phyloP scores from a whole-genome alignment of 441 rosid genomes.

The Erodium moschatum region DNA sequence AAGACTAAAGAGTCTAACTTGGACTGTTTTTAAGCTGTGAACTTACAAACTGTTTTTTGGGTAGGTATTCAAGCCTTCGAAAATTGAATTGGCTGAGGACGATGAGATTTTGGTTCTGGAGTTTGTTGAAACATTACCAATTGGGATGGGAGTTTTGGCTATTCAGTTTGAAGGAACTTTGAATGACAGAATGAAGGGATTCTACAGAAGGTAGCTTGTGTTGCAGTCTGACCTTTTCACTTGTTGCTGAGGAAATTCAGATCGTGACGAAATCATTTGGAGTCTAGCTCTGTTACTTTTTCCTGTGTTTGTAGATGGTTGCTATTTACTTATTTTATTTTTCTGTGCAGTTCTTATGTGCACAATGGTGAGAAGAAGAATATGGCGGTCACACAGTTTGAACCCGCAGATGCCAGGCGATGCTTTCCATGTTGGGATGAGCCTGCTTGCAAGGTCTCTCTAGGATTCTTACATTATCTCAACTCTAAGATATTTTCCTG shows the following conservation, averaged over 20 bases:
- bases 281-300: background rate
- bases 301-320: background rate
- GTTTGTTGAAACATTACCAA: slow-evolving; percentile 48
- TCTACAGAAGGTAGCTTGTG: slow-evolving; percentile 56
- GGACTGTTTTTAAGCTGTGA: background rate
- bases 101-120: slow-evolving; percentile 79
- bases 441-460: too few species aligned
- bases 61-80: slow-evolving; percentile 51
- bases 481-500: too few species aligned
- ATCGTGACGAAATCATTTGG: background rate
- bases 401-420: slow-evolving; percentile 88
- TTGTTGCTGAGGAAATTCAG: background rate
- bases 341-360: slow-evolving; percentile 50
- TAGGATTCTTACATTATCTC: too few species aligned
- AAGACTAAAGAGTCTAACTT: background rate
- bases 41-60: background rate
- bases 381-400: slow-evolving; percentile 96
- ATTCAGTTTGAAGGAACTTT: slow-evolving; percentile 55
- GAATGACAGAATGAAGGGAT: slow-evolving; percentile 82
- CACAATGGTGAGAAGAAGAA: slow-evolving; percentile 81
- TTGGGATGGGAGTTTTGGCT: slow-evolving; percentile 53
- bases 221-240: background rate
- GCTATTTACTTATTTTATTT: background rate
- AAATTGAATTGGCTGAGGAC: slow-evolving; percentile 39
- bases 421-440: slow-evolving; percentile 23